A percentile compares a stretch with the other conserved stretches of the same genome.
These are phyloP conservation scores for Erysiphe pisi DNA, from an alignment of 2,329 filamentous ascomycete genomes.

Conservation along the genomic window DNA sequence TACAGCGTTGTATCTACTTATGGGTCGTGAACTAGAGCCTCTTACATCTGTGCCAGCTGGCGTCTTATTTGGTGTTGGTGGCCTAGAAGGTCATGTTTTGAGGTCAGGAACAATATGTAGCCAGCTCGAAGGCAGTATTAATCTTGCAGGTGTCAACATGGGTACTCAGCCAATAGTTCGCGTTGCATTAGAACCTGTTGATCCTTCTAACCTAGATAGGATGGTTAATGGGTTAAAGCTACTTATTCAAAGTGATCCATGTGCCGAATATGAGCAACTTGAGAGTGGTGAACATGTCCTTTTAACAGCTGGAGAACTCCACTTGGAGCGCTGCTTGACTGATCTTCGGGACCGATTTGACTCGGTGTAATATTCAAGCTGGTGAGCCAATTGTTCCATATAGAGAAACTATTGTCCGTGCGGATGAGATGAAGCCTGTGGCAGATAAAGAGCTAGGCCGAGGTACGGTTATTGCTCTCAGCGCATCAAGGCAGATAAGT, in stretches of 20 bases:
- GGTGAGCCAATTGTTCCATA: conserved; percentile 94
- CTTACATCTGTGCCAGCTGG: conserved; percentile 79
- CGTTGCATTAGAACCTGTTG: conserved; percentile 85
- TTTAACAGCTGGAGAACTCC: conserved; percentile 83
- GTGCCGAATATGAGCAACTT: conserved; percentile 89
- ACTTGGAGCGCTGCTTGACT: conserved; percentile 85
- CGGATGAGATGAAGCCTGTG: conserved; percentile 83
- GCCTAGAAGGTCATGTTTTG: conserved; percentile 82
- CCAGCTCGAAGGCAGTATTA: conserved; percentile 72
- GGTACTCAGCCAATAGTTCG: conserved; percentile 84
- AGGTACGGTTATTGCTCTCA: conserved; percentile 63
- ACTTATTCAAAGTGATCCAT: conserved; percentile 88
- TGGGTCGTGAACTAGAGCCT: conserved; percentile 80
- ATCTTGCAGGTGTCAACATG: conserved; percentile 75
- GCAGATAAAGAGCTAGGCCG: conserved; percentile 76
- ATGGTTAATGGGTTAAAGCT: conserved; percentile 83
- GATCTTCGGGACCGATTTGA: conserved; percentile 88
- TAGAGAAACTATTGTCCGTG: conserved; percentile 77
- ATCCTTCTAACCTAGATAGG: conserved; percentile 81
- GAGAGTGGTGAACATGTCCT: conserved; percentile 91
- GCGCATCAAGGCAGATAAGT: conserved; percentile 75
- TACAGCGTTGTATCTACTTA: conserved; percentile 83
- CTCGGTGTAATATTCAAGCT: conserved; percentile 86
- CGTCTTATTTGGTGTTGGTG: conserved; percentile 88
- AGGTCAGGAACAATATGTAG: conserved; percentile 94